A percentile compares a stretch with the other conserved stretches of the same genome.
phyloP scores from a whole-genome alignment of 2,329 filamentous ascomycete species.

The Fonsecaea erecta region DNA sequence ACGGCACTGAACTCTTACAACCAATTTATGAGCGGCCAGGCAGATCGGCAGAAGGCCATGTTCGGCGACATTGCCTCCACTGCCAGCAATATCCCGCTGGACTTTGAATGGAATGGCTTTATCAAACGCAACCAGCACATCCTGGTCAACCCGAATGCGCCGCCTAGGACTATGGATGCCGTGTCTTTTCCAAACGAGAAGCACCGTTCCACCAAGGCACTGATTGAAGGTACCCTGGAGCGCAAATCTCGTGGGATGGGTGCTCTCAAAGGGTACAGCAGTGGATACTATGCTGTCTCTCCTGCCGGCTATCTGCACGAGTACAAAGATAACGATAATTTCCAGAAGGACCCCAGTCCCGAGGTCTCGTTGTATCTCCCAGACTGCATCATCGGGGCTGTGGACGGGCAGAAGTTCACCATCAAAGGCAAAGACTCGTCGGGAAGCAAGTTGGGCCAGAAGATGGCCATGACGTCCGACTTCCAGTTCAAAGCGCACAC shows the following conservation, averaged over 20 bases:
- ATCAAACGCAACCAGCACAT: slow-evolving; percentile 69
- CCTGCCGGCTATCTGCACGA: slow-evolving; percentile 89
- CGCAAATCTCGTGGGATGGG: slow-evolving; percentile 88
- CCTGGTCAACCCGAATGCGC: slow-evolving; percentile 76
- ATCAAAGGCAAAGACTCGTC: slow-evolving; percentile 93
- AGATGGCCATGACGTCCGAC: slow-evolving; percentile 78
- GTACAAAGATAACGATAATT: slow-evolving; percentile 88
- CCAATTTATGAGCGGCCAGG: slow-evolving; percentile 77
- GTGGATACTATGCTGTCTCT: slow-evolving; percentile 88
- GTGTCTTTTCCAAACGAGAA: slow-evolving; percentile 88
- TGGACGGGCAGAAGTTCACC: slow-evolving; percentile 82
- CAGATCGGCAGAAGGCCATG: slow-evolving; percentile 77
- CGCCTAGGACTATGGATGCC: slow-evolving; percentile 72
- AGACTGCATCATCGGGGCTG: slow-evolving; percentile 77
- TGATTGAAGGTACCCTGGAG: slow-evolving; percentile 88
- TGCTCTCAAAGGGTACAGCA: slow-evolving; percentile 72
- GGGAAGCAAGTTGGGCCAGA: slow-evolving; percentile 75
- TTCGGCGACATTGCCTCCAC: slow-evolving; percentile 82
- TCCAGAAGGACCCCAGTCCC: slow-evolving; percentile 73
- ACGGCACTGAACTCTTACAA: slow-evolving; percentile 81
- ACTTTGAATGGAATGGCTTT: slow-evolving; percentile 94
- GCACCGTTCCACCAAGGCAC: slow-evolving; percentile 75
- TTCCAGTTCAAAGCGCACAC: slow-evolving; percentile 87
- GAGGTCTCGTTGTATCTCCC: slow-evolving; percentile 91
- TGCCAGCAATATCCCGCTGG: slow-evolving; percentile 74